Evolutionary conservation across 2,329 filamentous ascomycete species (phyloP).

Genomic region (Geosmithia flava): DNA sequence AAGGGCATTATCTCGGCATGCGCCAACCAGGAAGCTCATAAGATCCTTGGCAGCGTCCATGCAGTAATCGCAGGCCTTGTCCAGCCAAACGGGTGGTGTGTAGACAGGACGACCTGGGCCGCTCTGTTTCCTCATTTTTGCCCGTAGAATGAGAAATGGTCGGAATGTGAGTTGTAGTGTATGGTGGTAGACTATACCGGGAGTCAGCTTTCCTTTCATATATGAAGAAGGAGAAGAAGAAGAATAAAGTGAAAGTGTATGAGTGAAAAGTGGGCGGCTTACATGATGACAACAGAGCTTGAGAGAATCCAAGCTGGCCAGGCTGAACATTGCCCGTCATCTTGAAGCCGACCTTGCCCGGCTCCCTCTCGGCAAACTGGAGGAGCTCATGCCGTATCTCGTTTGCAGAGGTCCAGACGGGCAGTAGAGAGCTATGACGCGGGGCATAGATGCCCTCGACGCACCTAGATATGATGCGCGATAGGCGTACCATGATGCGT

Average conservation of each 20-base stretch:
- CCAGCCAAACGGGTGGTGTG: conserved; percentile 18
- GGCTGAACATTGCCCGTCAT: conserved; percentile 20
- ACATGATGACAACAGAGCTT: conserved; percentile 26
- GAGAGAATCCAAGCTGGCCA: conserved; percentile 24
- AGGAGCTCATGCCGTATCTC: conserved; percentile 16
- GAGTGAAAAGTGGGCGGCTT: conserved; percentile 6
- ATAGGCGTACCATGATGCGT: conserved; percentile 19
- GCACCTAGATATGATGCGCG: conserved; percentile 25
- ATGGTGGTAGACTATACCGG: conserved; percentile 26
- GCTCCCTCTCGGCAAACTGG: conserved; percentile 14
- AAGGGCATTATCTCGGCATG: conserved; percentile 23
- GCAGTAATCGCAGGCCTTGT: conserved; percentile 28
- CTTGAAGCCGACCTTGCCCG: conserved; percentile 16
- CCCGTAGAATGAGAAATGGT: conserved; percentile 29
- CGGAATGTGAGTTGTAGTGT: conserved; percentile 27
- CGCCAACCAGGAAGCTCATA: conserved; percentile 25
- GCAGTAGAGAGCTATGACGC: conserved; percentile 20
- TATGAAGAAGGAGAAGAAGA: background rate
- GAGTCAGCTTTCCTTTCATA: background rate
- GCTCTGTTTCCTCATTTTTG: conserved; percentile 22
- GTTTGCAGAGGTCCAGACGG: conserved; percentile 17
- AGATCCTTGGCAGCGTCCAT: conserved; percentile 25
- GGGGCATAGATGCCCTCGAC: conserved; percentile 25
- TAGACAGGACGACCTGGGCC: conserved; percentile 1
- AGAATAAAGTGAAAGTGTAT: background rate